Evolutionary conservation across 1,284 basidiomycete species (phyloP), one percentile per base, ranked within the genome.

Genomic region (Cystobasidium sp.): DNA sequence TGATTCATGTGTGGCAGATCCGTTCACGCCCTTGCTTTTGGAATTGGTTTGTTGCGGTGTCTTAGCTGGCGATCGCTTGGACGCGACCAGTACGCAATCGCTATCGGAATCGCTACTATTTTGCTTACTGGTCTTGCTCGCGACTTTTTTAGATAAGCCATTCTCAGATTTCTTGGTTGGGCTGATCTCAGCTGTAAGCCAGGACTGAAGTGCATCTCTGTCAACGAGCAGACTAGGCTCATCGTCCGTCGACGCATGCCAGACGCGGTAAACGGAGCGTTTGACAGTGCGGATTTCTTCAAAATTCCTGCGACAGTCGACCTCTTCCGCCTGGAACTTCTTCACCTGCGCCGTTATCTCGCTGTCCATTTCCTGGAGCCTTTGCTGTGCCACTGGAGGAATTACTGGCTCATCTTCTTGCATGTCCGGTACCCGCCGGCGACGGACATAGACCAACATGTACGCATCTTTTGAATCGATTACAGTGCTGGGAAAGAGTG

Each of bases 391-490:
- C 46, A 84, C 82, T 31, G 80, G 76, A 3, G 91, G 89, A 24
- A 89, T 37, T n/a, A 1, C 58, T 4, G 9, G 64, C 58, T 12
- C 49, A 37, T 18, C 59, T 37, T 5, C 37, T 44, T 47, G 16
- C 18, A 53, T 49, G 41, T 18, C 31, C 1, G 20, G 31, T 1
- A 1, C 44, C 12, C 61, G 49, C 65, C 80, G 70, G 49, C 80
- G 81, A 9, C 87, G 87, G 52, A 87, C 86, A 82, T 96, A 97
- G 65, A 97, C 89, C 49, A 96, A 86, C 93, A 96, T 94, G 83
- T 97, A 80, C 24, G 79, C 78, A 62, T 80, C 78, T 39, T 70
- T 74, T 9, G 75, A 76, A 31, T 71, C 66, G 44, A 70, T 62
- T 3, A 43, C 46, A 24, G 49, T 66, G 39, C 53, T 4, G 8